Conservation (phyloP, 129 eudicot genomes). For the Artemisia annua region DNA sequence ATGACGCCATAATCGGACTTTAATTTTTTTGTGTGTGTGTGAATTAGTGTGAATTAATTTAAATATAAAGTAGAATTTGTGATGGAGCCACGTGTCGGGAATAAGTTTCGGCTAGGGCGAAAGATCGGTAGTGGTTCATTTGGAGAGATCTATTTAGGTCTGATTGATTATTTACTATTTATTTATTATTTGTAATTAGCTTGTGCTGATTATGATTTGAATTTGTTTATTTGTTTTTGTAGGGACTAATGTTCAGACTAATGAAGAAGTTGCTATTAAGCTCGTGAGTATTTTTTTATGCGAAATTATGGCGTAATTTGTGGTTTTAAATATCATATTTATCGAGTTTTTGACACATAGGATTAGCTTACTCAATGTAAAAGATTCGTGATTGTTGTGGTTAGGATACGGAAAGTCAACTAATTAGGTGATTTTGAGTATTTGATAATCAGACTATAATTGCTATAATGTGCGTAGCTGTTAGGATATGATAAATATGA, state of each 20-base stretch:
- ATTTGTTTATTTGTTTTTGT: conserved; percentile 7
- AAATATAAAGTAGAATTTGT: background rate
- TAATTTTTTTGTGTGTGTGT: background rate
- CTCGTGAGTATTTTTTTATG: conserved; percentile 55
- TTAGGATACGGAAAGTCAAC: background rate
- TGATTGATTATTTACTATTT: conserved; percentile 12
- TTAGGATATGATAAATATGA: background rate
- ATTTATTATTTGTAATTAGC: background rate
- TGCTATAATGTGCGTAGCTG: background rate
- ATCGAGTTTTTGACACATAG: background rate
- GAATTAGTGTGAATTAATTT: conserved; percentile 30
- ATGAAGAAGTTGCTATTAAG: conserved; percentile 97
- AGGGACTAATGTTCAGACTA: conserved; percentile 97
- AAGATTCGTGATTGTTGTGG: too few relatives aligned
- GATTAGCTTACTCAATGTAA: background rate
- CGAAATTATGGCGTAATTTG: background rate
- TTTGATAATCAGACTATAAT: background rate
- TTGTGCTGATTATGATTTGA: background rate
- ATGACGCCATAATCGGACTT: too few relatives aligned
- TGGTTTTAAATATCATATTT: background rate
- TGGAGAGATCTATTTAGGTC: conserved; percentile 98
- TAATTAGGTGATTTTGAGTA: background rate
- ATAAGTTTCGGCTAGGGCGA: conserved; percentile 87
- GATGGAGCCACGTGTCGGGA: conserved; percentile 98
- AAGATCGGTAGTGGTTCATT: conserved; percentile 96